Evolutionary conservation across 2,329 filamentous ascomycete species (phyloP).

Genomic region (Aspergillus sojae): DNA sequence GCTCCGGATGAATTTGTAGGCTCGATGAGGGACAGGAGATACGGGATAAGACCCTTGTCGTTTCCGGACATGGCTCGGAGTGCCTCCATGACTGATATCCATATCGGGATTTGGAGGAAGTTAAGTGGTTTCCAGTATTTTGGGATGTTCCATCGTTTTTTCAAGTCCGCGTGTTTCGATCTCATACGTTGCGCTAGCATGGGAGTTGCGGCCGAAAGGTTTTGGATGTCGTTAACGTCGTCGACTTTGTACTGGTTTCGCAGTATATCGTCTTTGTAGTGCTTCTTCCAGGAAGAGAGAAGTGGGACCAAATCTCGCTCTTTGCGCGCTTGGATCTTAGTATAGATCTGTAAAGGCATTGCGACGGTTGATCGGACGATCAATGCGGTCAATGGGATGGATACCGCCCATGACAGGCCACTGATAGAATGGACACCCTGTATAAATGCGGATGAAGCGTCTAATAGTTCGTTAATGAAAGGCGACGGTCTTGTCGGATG

Average conservation of each 20-base stretch:
- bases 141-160: constrained; percentile 37
- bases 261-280: constrained; percentile 11
- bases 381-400: constrained; percentile 59
- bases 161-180: constrained; percentile 32
- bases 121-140: constrained; percentile 35
- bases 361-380: constrained; percentile 52
- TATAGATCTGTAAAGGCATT: constrained; percentile 51
- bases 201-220: constrained; percentile 16
- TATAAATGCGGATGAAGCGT: constrained; percentile 50
- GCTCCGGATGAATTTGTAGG: constrained; percentile 16
- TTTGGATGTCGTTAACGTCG: not conserved
- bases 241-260: not conserved
- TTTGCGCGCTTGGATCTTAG: constrained; percentile 41
- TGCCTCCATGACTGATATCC: constrained; percentile 51
- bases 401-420: constrained; percentile 56
- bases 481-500: constrained; percentile 50
- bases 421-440: constrained; percentile 53
- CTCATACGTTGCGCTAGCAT: constrained; percentile 28
- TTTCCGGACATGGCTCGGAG: constrained; percentile 52
- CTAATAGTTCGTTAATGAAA: constrained; percentile 47
- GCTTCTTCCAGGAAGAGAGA: constrained; percentile 38
- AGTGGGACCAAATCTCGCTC: constrained; percentile 49
- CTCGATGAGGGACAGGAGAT: constrained; percentile 35
- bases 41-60: constrained; percentile 43
- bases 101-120: constrained; percentile 50